Conservation (phyloP, 768 basidiomycete genomes). For the Cantharellus anzutake region DNA sequence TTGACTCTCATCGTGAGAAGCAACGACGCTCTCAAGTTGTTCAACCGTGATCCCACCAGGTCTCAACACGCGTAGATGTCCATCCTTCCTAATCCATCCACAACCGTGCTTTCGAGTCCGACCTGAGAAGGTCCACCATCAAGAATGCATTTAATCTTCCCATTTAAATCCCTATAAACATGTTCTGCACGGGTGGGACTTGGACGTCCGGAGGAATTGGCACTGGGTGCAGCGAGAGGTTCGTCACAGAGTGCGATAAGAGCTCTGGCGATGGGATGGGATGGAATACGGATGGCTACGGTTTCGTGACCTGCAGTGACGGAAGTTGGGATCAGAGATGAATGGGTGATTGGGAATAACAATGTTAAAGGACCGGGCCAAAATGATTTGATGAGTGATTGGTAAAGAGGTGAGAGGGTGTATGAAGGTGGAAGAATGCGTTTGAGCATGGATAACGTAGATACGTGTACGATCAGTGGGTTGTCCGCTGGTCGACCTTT, state of each 20-base stretch:
- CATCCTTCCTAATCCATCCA: slow-evolving; percentile 67
- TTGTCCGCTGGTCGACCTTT: slow-evolving; percentile 93
- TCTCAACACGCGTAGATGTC: slow-evolving; percentile 60
- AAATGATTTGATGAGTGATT: slow-evolving; percentile 57
- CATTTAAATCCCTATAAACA: slow-evolving; percentile 55
- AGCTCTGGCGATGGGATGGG: slow-evolving; percentile 80
- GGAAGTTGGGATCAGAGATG: slow-evolving; percentile 38
- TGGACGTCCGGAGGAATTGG: slow-evolving; percentile 86
- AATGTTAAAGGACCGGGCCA: slow-evolving; percentile 94
- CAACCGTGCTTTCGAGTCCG: slow-evolving; percentile 89
- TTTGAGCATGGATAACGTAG: slow-evolving; percentile 62
- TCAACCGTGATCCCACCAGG: slow-evolving; percentile 90
- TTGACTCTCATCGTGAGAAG: slow-evolving; percentile 25
- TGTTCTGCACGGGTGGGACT: slow-evolving; percentile 83
- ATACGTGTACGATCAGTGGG: slow-evolving; percentile 93
- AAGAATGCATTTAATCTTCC: slow-evolving; percentile 57
- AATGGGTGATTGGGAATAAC: slow-evolving; percentile 58
- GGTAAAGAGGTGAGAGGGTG: slow-evolving; percentile 42
- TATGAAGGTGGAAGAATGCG: slow-evolving; percentile 52
- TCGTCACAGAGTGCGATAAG: slow-evolving; percentile 55
- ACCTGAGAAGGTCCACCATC: slow-evolving; percentile 87
- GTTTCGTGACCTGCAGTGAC: slow-evolving; percentile 66
- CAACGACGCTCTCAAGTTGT: slow-evolving; percentile 39
- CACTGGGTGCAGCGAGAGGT: slow-evolving; percentile 87
- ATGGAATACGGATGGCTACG: slow-evolving; percentile 85